phyloP scores from a whole-genome alignment of 352 stramenopile species.

The Phytopythium cucurbitacearum region DNA sequence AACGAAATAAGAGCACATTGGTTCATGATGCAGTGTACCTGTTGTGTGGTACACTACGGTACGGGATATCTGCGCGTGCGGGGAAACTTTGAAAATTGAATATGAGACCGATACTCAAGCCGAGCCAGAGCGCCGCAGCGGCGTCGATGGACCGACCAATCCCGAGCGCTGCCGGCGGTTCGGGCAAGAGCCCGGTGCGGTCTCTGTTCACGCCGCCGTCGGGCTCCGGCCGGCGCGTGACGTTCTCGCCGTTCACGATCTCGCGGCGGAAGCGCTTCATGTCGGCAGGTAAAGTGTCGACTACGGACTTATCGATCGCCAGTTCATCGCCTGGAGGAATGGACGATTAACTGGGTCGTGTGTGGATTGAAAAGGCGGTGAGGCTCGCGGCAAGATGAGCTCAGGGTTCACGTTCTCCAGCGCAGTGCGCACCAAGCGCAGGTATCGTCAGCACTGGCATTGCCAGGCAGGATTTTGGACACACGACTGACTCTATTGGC shows the following conservation, averaged over 20 bases:
- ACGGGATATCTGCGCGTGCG: too few relatives aligned
- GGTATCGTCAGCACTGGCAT: conserved; percentile 16
- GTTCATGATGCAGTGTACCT: not conserved
- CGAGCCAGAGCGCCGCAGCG: conserved; percentile 8
- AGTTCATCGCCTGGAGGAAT: not conserved
- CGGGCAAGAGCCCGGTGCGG: conserved; percentile 13
- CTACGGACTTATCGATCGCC: not conserved
- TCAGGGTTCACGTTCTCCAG: conserved; percentile 41
- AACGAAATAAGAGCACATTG: not conserved
- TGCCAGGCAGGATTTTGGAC: too few relatives aligned
- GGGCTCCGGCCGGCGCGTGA: conserved; percentile 39
- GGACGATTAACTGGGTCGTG: not conserved
- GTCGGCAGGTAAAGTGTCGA: not conserved
- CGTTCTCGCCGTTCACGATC: conserved; percentile 71
- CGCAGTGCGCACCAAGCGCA: conserved; percentile 13
- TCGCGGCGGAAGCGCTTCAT: not conserved
- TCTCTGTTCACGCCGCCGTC: conserved; percentile 22
- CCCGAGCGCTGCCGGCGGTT: not conserved
- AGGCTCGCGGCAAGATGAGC: conserved; percentile 13
- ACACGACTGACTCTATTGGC: too few relatives aligned
- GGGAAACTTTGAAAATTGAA: not conserved
- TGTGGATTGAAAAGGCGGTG: conserved; percentile 11
- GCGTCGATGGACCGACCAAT: not conserved
- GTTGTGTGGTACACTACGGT: not conserved
- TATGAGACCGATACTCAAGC: conserved; percentile 69